These are phyloP conservation scores for Coffea canephora DNA, from an alignment of 257 asterid species.

Conservation along the genomic window DNA sequence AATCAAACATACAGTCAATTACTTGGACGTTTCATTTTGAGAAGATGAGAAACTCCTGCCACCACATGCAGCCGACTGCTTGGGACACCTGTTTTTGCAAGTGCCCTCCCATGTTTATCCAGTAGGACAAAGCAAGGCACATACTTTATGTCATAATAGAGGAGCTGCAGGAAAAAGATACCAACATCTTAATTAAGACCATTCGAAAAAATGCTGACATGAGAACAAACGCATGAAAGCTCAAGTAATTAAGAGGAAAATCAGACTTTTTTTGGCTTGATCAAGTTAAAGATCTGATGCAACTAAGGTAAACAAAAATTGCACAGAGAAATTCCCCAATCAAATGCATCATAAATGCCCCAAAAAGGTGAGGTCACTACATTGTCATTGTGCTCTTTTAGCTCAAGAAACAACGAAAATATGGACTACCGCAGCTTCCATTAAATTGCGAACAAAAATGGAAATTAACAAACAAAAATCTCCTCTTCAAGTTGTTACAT, in stretches of 20 bases:
- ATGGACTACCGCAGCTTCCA: background rate
- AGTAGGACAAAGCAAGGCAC: constrained; percentile 89
- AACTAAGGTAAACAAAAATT: background rate
- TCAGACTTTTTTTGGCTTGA: background rate
- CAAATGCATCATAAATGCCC: background rate
- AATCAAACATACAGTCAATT: background rate
- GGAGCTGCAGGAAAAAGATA: constrained; percentile 50
- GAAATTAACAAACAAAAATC: background rate
- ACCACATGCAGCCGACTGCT: constrained; percentile 66
- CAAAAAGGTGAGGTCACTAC: background rate
- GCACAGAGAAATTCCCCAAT: background rate
- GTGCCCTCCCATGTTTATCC: constrained; percentile 67
- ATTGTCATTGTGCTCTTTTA: background rate
- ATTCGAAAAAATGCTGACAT: background rate
- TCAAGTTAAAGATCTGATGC: background rate
- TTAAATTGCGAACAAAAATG: too few species aligned
- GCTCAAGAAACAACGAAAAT: background rate
- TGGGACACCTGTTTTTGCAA: constrained; percentile 81
- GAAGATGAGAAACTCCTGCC: constrained; percentile 83
- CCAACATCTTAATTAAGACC: background rate
- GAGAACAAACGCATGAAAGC: background rate
- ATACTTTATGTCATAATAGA: constrained; percentile 72
- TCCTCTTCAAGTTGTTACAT: background rate
- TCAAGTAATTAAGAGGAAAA: background rate
- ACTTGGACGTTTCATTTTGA: constrained; percentile 49